Evolutionary conservation across 306 rosid genomes (phyloP).

Genomic region (Rosa multiflora): DNA sequence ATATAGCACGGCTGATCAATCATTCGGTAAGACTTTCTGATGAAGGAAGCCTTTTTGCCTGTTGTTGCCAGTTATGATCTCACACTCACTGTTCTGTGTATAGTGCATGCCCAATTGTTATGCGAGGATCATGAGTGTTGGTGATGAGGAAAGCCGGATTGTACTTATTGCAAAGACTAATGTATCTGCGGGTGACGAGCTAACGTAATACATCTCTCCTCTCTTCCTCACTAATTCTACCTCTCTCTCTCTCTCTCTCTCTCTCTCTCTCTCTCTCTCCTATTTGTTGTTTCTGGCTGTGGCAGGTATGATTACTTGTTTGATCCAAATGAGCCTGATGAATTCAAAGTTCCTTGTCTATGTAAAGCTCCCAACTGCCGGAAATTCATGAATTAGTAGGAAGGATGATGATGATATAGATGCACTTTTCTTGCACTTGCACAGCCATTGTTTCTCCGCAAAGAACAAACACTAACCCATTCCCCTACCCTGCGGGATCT

Average conservation of each 20-base stretch:
- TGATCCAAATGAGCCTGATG: slow-evolving; percentile 97
- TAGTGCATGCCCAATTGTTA: slow-evolving; percentile 99
- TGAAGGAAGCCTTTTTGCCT: not conserved
- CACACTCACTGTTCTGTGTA: slow-evolving; percentile 16
- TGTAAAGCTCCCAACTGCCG: slow-evolving; percentile 96
- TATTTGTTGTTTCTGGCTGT: slow-evolving; percentile 24
- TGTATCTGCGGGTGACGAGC: slow-evolving; percentile 78
- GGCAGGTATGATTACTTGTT: slow-evolving; percentile 95
- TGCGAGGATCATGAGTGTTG: slow-evolving; percentile 99
- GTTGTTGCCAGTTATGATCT: not conserved
- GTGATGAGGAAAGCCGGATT: slow-evolving; percentile 89
- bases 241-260: slow-evolving; percentile 3
- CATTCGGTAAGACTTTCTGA: slow-evolving; percentile 70
- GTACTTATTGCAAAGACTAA: slow-evolving; percentile 92
- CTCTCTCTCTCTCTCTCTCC: not conserved
- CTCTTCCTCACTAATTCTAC: not conserved
- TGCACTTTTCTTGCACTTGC: slow-evolving; percentile 24
- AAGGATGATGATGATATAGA: not conserved
- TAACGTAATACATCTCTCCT: slow-evolving; percentile 55
- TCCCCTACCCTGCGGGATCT: slow-evolving; percentile 46
- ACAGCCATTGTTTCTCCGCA: slow-evolving; percentile 72
- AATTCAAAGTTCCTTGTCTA: slow-evolving; percentile 93
- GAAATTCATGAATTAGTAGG: slow-evolving; percentile 91
- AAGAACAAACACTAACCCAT: slow-evolving; percentile 76
- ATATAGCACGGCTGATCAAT: slow-evolving; percentile 94